Base-by-base conservation (phyloP, 139 green algal genomes). In the Closterium sp. region DNA sequence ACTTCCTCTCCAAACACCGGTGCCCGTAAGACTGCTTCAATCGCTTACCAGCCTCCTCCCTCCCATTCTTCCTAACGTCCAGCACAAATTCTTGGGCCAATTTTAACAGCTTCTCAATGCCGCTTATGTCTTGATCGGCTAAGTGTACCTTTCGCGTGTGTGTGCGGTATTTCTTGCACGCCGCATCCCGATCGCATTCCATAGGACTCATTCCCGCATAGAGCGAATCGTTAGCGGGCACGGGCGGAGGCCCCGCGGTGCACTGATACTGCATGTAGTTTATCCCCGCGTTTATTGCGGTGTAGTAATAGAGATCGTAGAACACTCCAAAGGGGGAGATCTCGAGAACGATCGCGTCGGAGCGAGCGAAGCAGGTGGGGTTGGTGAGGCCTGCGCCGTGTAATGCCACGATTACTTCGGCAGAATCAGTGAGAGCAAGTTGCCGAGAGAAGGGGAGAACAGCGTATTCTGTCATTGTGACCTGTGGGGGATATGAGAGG, bases 221-320 rank as follows among this genome's bases (percentile, higher is more conserved):
- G 62, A 28, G 73, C 89, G 84, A 91, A 91, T n/a, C 34, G 21
- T 27, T 84, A 85, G 28, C 90, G 27, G 42, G 32, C 86, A 4
- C 27, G 7, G n/a, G 38, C n/a, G 50, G 22, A 22, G 28, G 22
- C n/a, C 32, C 90, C 73, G n/a, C 42, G n/a, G 84, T 89, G 29
- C 90, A 92, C 45, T 92, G 90, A 50, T 92, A 85, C 42, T 42
- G 90, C 90, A 92, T 92, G 27, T 92, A 92, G 5, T 85, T 73
- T 31, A 92, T 45, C 22, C 90, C 90, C 38, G 90, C 29, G 30
- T 92, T 92, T 28, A 92, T 29, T 27, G 70, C 29, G 24, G 90
- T 92, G 79, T 86, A 90, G 24, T 88, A 30, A 30, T 90, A 92
- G 4, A 92, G 90, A 31, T 91, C 45, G 70, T 86, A 24, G 29